Evolutionary conservation across 106 monocot genomes (phyloP), one percentile per base, ranked within the genome.

Genomic region (Allium cepa): DNA sequence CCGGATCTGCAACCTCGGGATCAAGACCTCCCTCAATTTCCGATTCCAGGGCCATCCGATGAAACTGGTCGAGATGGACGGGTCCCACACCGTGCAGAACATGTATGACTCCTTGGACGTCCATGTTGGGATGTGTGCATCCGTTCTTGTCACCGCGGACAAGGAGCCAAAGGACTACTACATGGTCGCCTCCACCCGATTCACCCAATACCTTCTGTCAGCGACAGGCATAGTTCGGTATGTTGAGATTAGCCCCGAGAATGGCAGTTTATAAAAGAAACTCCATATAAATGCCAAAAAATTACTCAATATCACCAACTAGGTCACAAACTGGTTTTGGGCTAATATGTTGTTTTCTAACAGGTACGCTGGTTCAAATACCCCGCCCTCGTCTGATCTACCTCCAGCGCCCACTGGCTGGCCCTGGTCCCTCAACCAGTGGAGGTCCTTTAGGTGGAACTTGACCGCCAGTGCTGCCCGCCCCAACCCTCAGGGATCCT

Each of bases 401-500:
- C 73, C 84, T 1, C 62, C 57, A 45, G 73, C 61, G 0, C 84
- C 80, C 9, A 11, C 17, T 4, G 73, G 69, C 0, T 77, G 79
- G 79, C 60, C 52, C 4, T 80, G 79, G 79, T 84, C 84, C 7
- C 55, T 79, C 11, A 80, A 73, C 80, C 79, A 84, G 63, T 80
- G 76, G 84, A 53, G 79, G 17, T 73, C 84, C 0, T 77, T 84
- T 76, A 68, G 75, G 1, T 81, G 80, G 85, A 92, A 92, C 53
- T 71, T 92, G 17, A 82, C 92, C 0, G 92, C 92, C 4, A 92
- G 92, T 17, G 92, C 85, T 8, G 85, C 92, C 12, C 69, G 92
- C 61, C 92, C 92, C 7, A 92, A 92, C 70, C 92, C 92, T 8
- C 92, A 92, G 57, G 92, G 92, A 0, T 87, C 92, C 9, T 92